Conservation (phyloP, 495 filamentous ascomycete species). For the Aspergillus asperescens region DNA sequence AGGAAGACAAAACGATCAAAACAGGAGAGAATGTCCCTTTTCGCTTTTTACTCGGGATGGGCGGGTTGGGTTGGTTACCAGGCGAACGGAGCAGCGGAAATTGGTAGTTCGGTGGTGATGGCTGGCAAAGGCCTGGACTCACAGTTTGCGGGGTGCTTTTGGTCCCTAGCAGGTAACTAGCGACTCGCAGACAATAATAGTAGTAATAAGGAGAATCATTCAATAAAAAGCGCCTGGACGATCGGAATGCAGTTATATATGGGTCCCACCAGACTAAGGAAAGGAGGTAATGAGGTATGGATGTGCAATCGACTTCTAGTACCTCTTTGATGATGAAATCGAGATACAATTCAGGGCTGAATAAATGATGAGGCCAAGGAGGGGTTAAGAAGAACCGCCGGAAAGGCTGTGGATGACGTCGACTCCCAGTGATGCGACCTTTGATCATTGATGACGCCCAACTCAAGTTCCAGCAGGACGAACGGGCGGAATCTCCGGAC, state of each 20-base stretch:
- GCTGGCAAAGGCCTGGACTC: constrained; percentile 21
- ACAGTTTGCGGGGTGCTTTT: constrained; percentile 21
- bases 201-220: background rate
- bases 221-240: background rate
- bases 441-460: constrained; percentile 23
- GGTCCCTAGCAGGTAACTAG: background rate
- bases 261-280: background rate
- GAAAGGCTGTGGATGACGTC: constrained; percentile 28
- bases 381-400: constrained; percentile 9
- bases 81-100: constrained; percentile 19
- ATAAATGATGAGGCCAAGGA: background rate
- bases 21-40: constrained; percentile 14
- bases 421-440: constrained; percentile 24
- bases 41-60: constrained; percentile 6
- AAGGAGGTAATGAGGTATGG: background rate
- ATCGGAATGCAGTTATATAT: constrained; percentile 2
- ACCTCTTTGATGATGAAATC: background rate
- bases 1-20: constrained; percentile 6
- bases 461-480: background rate
- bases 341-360: too few species aligned
- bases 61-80: constrained; percentile 19
- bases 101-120: constrained; percentile 1
- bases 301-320: background rate
- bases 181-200: constrained; percentile 1
- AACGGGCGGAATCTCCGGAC: constrained; percentile 17